A percentile compares a stretch with the other conserved stretches of the same genome.
Conservation (phyloP, 2,329 filamentous ascomycete genomes). For the Trichoderma cornu-damae region DNA sequence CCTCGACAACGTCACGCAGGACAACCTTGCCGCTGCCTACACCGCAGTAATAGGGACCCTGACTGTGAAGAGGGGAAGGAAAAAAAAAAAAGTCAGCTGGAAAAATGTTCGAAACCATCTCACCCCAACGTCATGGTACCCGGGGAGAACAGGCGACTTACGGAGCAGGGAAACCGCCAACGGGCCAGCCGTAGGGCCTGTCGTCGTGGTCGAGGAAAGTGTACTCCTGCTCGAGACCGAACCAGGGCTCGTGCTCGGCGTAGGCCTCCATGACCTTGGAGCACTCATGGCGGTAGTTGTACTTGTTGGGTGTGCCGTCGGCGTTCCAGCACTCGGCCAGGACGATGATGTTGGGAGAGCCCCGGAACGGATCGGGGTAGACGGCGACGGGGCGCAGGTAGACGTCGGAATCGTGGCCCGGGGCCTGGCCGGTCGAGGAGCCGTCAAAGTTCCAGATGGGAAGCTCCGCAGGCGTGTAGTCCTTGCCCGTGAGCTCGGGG, state of each 20-base stretch:
- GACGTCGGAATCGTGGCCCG: conserved; percentile 93
- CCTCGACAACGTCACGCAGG: conserved; percentile 94
- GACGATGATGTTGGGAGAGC: conserved; percentile 86
- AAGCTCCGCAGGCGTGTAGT: conserved; percentile 48
- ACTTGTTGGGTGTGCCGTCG: conserved; percentile 95
- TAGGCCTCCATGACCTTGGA: conserved; percentile 85
- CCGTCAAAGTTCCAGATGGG: conserved; percentile 59
- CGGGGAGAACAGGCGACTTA: neutral
- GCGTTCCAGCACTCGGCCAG: conserved; percentile 92
- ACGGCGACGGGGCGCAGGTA: conserved; percentile 88
- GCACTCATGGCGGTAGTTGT: conserved; percentile 93
- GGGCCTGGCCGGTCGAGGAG: conserved; percentile 86
- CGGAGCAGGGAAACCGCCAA: conserved; percentile 79
- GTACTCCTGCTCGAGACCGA: conserved; percentile 97
- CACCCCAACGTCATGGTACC: neutral
- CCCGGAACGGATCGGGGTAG: conserved; percentile 88
- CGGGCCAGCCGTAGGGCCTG: conserved; percentile 72
- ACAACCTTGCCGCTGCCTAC: conserved; percentile 95
- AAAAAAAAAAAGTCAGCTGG: too few species aligned
- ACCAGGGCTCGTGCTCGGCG: conserved; percentile 83
- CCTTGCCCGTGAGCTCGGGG: conserved; percentile 35
- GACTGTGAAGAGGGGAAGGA: conserved; percentile 20
- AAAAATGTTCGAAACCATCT: too few species aligned
- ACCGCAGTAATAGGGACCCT: conserved; percentile 63
- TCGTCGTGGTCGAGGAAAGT: conserved; percentile 69